Percentiles rank a stretch among this genome's conserved stretches.
phyloP scores from a whole-genome alignment of 2,329 filamentous ascomycete species.

The Nectriaceae sp. region DNA sequence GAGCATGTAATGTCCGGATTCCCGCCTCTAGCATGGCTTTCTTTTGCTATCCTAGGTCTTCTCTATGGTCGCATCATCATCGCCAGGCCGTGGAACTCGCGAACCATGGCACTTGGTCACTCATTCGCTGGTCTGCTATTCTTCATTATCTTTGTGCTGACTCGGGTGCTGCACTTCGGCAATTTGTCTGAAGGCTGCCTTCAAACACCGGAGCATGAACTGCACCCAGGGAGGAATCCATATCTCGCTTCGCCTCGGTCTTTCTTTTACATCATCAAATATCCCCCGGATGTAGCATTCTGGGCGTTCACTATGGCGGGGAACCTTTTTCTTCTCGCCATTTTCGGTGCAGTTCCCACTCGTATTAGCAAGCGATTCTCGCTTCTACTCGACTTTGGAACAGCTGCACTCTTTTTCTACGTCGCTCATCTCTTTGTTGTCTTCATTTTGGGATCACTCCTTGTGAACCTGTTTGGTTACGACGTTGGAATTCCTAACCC shows the following conservation, averaged over 20 bases:
- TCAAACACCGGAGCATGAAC: conserved; percentile 38
- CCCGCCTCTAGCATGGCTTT: conserved; percentile 49
- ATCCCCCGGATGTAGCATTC: conserved; percentile 49
- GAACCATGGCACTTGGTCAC: conserved; percentile 31
- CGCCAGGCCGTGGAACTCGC: conserved; percentile 32
- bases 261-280: conserved; percentile 51
- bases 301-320: conserved; percentile 42
- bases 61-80: conserved; percentile 44
- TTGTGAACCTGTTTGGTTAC: conserved; percentile 37
- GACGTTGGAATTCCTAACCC: conserved; percentile 30
- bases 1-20: conserved; percentile 40
- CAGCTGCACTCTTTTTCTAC: conserved; percentile 50
- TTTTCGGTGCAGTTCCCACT: conserved; percentile 37
- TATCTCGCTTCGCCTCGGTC: conserved; percentile 43
- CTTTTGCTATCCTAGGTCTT: conserved; percentile 46
- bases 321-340: conserved; percentile 41
- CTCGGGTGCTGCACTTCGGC: conserved; percentile 42
- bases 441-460: conserved; percentile 25
- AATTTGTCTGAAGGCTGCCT: conserved; percentile 48
- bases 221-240: conserved; percentile 35
- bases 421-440: conserved; percentile 40
- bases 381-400: conserved; percentile 45
- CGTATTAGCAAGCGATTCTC: conserved; percentile 31
- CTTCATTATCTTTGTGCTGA: conserved; percentile 41
- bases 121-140: conserved; percentile 31